phyloP scores from a whole-genome alignment of 441 rosid genomes.

The Syzygium malaccense region DNA sequence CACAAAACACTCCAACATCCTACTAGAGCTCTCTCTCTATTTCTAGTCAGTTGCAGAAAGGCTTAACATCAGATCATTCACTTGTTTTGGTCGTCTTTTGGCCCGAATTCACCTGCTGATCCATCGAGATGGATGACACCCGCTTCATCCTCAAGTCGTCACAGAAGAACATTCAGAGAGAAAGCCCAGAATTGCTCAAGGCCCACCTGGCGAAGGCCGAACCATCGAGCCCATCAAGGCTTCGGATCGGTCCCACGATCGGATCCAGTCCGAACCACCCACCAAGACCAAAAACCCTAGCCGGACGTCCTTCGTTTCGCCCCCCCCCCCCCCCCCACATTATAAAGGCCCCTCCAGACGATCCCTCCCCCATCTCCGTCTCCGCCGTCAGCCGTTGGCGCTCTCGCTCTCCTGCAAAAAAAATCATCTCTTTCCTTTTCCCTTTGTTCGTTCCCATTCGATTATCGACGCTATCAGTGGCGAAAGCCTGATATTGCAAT shows the following conservation, averaged over 20 bases:
- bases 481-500: slow-evolving; percentile 52
- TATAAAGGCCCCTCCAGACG: not conserved
- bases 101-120: not conserved
- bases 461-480: not conserved
- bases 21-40: no score
- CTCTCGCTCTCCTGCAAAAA: not conserved
- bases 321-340: no score
- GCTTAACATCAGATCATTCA: not conserved
- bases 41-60: not conserved
- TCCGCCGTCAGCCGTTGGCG: not conserved
- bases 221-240: not conserved
- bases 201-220: not conserved
- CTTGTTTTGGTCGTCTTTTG: not conserved
- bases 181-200: not conserved
- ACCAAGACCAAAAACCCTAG: not conserved
- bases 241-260: not conserved
- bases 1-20: not conserved
- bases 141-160: not conserved
- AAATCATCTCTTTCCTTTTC: not conserved
- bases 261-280: not conserved
- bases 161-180: not conserved
- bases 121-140: not conserved
- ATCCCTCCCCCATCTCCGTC: not conserved
- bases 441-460: not conserved
- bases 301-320: not conserved